phyloP scores from a whole-genome alignment of 768 basidiomycete species.

The Suillus sp. region DNA sequence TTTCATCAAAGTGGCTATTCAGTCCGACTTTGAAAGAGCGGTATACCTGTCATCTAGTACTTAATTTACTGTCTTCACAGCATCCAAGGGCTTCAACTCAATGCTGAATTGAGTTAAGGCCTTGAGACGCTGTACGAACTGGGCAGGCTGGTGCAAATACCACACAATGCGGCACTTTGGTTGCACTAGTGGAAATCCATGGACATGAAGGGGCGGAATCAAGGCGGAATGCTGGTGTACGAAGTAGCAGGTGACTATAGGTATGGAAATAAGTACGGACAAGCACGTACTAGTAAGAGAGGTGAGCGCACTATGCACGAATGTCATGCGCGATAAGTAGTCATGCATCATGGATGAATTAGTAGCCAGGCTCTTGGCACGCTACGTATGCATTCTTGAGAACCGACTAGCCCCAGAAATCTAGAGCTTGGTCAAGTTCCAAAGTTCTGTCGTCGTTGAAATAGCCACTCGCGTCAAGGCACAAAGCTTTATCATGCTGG shows the following conservation, averaged over 20 bases:
- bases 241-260: background rate
- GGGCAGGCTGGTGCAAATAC: background rate
- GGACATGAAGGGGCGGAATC: background rate
- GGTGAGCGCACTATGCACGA: constrained; percentile 2
- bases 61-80: background rate
- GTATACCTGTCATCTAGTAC: background rate
- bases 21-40: background rate
- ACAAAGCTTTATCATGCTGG: constrained; percentile 46
- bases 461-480: background rate
- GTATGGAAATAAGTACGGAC: background rate
- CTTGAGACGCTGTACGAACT: background rate
- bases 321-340: too few species aligned
- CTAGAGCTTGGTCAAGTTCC: constrained; percentile 39
- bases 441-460: constrained; percentile 27
- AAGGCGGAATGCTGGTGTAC: too few species aligned
- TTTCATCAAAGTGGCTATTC: background rate
- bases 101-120: background rate
- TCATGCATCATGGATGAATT: too few species aligned
- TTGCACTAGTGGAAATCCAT: background rate
- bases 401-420: constrained; percentile 48
- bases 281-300: background rate
- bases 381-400: constrained; percentile 46
- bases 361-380: constrained; percentile 40
- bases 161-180: too few species aligned
- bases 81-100: too few species aligned